Evolutionary conservation across 2,329 filamentous ascomycete species (phyloP).

Genomic region (Cytospora piceicola): DNA sequence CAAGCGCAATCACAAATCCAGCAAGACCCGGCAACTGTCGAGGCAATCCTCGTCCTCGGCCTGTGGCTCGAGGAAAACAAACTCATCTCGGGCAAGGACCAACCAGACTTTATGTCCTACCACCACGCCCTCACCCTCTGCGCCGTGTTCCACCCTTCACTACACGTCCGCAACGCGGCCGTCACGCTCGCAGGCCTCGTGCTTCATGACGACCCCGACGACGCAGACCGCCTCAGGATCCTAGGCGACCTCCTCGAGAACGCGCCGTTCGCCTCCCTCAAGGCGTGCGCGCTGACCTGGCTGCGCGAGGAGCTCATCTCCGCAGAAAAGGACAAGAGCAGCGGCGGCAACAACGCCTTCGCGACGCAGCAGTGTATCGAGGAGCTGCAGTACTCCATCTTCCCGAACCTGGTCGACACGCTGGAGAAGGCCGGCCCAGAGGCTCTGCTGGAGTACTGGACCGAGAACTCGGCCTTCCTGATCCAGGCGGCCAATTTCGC

Average conservation of each 20-base stretch:
- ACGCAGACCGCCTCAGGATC: slow-evolving; percentile 62
- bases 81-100: slow-evolving; percentile 41
- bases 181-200: slow-evolving; percentile 57
- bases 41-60: slow-evolving; percentile 63
- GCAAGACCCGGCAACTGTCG: slow-evolving; percentile 58
- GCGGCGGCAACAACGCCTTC: slow-evolving; percentile 48
- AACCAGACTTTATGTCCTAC: slow-evolving; percentile 58
- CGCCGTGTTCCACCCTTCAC: slow-evolving; percentile 59
- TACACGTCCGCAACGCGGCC: slow-evolving; percentile 59
- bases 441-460: slow-evolving; percentile 56
- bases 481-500: slow-evolving; percentile 66
- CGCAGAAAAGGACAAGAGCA: slow-evolving; percentile 39
- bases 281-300: slow-evolving; percentile 67
- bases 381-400: slow-evolving; percentile 63
- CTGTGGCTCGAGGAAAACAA: slow-evolving; percentile 61
- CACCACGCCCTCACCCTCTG: slow-evolving; percentile 63
- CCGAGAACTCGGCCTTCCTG: slow-evolving; percentile 56
- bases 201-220: slow-evolving; percentile 63
- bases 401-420: slow-evolving; percentile 57
- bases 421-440: slow-evolving; percentile 40
- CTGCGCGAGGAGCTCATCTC: slow-evolving; percentile 64
- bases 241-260: slow-evolving; percentile 68
- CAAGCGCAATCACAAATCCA: slow-evolving; percentile 54
- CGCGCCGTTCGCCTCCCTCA: slow-evolving; percentile 65
- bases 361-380: slow-evolving; percentile 59